A percentile compares a stretch with the other conserved stretches of the same genome.
Conservation (phyloP, 2,329 filamentous ascomycete genomes). For the Aspergillus sp. region DNA sequence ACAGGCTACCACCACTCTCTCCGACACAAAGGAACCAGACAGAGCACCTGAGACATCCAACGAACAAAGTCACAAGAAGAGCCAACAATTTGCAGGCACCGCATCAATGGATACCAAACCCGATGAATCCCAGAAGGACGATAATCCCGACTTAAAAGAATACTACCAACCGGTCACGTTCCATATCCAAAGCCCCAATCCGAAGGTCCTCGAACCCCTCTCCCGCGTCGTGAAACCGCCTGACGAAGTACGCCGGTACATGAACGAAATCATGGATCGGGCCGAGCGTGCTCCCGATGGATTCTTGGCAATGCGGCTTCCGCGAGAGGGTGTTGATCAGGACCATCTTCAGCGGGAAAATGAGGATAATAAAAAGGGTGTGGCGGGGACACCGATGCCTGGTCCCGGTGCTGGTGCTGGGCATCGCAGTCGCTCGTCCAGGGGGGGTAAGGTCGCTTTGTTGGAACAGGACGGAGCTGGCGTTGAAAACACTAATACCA, state of each 20-base stretch:
- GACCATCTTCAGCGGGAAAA: constrained; percentile 14
- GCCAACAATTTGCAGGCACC: background rate
- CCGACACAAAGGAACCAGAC: constrained; percentile 13
- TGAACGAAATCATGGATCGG: constrained; percentile 51
- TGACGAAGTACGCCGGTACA: constrained; percentile 46
- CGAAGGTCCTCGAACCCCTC: constrained; percentile 47
- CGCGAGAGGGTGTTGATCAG: constrained; percentile 32
- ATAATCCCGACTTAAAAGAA: constrained; percentile 27
- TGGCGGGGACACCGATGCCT: constrained; percentile 6
- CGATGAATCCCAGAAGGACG: constrained; percentile 9
- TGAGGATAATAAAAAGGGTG: constrained; percentile 13
- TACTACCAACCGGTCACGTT: constrained; percentile 50
- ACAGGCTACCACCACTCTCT: constrained; percentile 4
- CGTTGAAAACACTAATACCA: constrained; percentile 1
- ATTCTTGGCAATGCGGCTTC: constrained; percentile 49
- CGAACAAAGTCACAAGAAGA: constrained; percentile 3
- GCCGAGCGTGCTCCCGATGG: constrained; percentile 48
- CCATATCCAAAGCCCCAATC: constrained; percentile 46
- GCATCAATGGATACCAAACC: background rate
- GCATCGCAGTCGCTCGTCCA: constrained; percentile 17
- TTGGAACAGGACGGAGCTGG: constrained; percentile 14
- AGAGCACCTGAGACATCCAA: constrained; percentile 4
- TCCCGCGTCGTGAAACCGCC: constrained; percentile 48
- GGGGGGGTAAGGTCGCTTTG: constrained; percentile 13
- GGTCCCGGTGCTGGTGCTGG: constrained; percentile 1